Evolutionary conservation across 768 basidiomycete species (phyloP).

Genomic region (Tephrocybe sp.): DNA sequence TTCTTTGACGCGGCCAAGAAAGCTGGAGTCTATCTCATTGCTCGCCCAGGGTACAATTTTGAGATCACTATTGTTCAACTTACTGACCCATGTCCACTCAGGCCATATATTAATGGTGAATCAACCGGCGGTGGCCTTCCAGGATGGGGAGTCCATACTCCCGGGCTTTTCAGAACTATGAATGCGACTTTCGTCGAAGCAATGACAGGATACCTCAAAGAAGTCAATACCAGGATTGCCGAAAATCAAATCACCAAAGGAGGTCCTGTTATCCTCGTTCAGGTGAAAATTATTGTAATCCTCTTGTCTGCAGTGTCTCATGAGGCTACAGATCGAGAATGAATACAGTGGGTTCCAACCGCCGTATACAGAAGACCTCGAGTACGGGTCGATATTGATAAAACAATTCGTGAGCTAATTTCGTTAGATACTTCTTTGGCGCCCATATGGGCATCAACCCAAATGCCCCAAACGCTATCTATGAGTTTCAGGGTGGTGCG

Average conservation of each 20-base stretch:
- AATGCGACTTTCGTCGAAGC: conserved; percentile 43
- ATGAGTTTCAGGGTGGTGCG: conserved; percentile 49
- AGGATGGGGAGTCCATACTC: conserved; percentile 52
- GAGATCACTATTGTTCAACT: background rate
- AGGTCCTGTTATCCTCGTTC: conserved; percentile 49
- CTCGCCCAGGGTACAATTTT: conserved; percentile 41
- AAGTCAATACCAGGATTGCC: conserved; percentile 44
- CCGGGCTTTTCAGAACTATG: conserved; percentile 42
- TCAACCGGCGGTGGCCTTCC: conserved; percentile 54
- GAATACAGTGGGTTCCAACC: conserved; percentile 45
- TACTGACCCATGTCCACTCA: background rate
- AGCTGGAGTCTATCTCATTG: conserved; percentile 55
- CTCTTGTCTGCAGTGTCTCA: no score
- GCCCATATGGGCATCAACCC: conserved; percentile 36
- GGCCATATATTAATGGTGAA: conserved; percentile 43
- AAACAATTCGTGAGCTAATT: conserved; percentile 31
- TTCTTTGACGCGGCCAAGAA: conserved; percentile 54
- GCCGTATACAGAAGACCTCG: conserved; percentile 39
- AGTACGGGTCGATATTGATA: conserved; percentile 34
- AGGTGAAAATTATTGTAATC: conserved; percentile 20
- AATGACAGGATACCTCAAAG: conserved; percentile 47
- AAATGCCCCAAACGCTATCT: conserved; percentile 37
- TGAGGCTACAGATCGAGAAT: conserved; percentile 42
- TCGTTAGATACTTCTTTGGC: conserved; percentile 35
- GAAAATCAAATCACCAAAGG: conserved; percentile 57